Evolutionary conservation across 345 rosid genomes (phyloP), one percentile per base, ranked within the genome.

Genomic region (Gossypium rotundifolium): DNA sequence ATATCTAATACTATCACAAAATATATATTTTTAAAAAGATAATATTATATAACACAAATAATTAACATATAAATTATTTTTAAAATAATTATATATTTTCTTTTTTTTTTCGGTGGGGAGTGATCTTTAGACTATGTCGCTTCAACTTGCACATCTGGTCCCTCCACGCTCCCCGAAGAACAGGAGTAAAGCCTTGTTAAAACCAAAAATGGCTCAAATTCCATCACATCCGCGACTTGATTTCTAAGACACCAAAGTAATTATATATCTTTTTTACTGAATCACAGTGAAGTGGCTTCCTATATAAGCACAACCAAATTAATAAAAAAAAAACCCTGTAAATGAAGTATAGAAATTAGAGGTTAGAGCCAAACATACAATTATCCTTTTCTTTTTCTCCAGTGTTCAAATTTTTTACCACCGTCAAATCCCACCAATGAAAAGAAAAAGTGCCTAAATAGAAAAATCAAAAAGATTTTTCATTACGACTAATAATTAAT

Each of bases 301-400:
- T 48, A 48, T 48, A 10, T 3, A 46, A 46, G 13, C 51, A 46
- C 51, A 51, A 51, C 38, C 38, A 29, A 29, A 33, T 33, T 33
- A 33, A 33, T 3, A 33, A 33, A 29, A 33, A 33, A 29, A 33
- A 33, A 33, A 33, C 38, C 38, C 6, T 33, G 38, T 33, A 33
- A 33, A 33, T 33, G 38, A 33, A 66, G 54, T 46, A 67, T 2
- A 25, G 4, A 68, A 16, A 9, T 3, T 68, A 9, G 38, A 49
- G 25, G 49, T 48, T 14, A 49, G 44, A 22, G 38, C 52, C 23
- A 44, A 72, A 64, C 72, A 63, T 72, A 77, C 76, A 77, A 65
- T 65, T 77, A 74, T 6, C 44, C 40, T 5, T 33, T 33, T 33
- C 42, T 2, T 2, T 52, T 44, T 70, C 63, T 49, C 11, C 65